phyloP scores from a whole-genome alignment of 306 rosid species.

The Styphnolobium japonicum region DNA sequence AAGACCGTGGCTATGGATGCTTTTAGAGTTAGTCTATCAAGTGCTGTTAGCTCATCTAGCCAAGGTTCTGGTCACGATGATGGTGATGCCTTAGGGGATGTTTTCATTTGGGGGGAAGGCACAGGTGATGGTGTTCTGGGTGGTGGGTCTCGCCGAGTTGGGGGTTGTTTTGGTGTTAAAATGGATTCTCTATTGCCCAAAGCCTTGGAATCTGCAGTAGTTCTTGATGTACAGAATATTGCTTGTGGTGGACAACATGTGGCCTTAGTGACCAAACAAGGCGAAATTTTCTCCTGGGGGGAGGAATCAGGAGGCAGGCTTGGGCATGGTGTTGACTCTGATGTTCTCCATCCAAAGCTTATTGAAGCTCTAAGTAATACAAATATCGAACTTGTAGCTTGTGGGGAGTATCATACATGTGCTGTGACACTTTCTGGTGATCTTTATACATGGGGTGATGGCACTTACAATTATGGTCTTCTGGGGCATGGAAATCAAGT shows the following conservation, averaged over 20 bases:
- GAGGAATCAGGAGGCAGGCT: slow-evolving; percentile 80
- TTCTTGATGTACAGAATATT: slow-evolving; percentile 68
- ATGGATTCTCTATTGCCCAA: slow-evolving; percentile 66
- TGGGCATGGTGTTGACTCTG: slow-evolving; percentile 76
- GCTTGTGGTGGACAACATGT: slow-evolving; percentile 75
- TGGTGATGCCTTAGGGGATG: slow-evolving; percentile 78
- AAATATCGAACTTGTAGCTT: slow-evolving; percentile 72
- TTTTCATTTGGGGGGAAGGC: slow-evolving; percentile 77
- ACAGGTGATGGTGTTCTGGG: slow-evolving; percentile 74
- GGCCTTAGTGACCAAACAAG: slow-evolving; percentile 77
- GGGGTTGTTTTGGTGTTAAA: slow-evolving; percentile 42
- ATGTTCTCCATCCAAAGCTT: slow-evolving; percentile 64
- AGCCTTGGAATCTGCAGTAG: slow-evolving; percentile 71
- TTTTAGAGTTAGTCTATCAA: slow-evolving; percentile 72
- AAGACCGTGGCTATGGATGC: slow-evolving; percentile 65
- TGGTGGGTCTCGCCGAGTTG: slow-evolving; percentile 57
- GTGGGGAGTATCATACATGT: slow-evolving; percentile 78
- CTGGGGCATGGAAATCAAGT: slow-evolving; percentile 76
- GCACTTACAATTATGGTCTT: slow-evolving; percentile 63
- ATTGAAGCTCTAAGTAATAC: slow-evolving; percentile 58
- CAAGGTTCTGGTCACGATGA: slow-evolving; percentile 84
- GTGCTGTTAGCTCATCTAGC: slow-evolving; percentile 79
- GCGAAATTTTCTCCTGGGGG: slow-evolving; percentile 82
- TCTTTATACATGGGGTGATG: slow-evolving; percentile 79
- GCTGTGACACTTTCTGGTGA: slow-evolving; percentile 79